These are phyloP conservation scores for Pythium aphanidermatum DNA, from an alignment of 352 stramenopile genomes.

Conservation along the genomic window DNA sequence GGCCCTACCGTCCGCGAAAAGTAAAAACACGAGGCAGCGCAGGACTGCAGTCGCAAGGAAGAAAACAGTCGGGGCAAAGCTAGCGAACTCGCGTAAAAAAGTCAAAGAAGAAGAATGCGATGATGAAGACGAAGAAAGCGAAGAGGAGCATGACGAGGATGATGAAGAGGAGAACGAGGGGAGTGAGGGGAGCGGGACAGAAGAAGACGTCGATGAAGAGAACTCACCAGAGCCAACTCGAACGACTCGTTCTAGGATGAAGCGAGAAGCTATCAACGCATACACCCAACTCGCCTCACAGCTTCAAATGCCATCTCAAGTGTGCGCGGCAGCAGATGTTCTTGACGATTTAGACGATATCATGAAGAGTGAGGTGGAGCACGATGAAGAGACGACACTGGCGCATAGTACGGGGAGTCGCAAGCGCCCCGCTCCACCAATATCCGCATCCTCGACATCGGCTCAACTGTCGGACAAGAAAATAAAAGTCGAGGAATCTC, in stretches of 20 bases:
- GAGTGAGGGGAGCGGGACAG: slow-evolving; percentile 10
- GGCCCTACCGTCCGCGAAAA: background rate
- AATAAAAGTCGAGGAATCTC: slow-evolving; percentile 1
- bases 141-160: slow-evolving; percentile 3
- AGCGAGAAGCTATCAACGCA: slow-evolving; percentile 22
- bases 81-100: slow-evolving; percentile 12
- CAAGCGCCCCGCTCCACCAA: slow-evolving; percentile 1
- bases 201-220: slow-evolving; percentile 5
- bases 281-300: slow-evolving; percentile 29
- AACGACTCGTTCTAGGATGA: background rate
- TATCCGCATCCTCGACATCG: background rate
- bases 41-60: slow-evolving; percentile 8
- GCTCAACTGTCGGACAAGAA: slow-evolving; percentile 6
- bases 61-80: slow-evolving; percentile 26
- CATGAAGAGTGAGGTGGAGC: slow-evolving; percentile 29
- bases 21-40: slow-evolving; percentile 7
- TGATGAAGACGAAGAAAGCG: slow-evolving; percentile 7
- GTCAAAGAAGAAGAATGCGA: slow-evolving; percentile 15
- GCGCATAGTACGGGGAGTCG: background rate
- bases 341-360: slow-evolving; percentile 39
- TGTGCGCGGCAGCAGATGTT: slow-evolving; percentile 36
- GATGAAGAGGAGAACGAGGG: slow-evolving; percentile 16
- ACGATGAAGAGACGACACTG: slow-evolving; percentile 11
- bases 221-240: background rate
- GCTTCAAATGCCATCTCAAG: slow-evolving; percentile 23